Base-by-base conservation (phyloP, 2,329 filamentous ascomycete genomes). In the Botrytis fabae region DNA sequence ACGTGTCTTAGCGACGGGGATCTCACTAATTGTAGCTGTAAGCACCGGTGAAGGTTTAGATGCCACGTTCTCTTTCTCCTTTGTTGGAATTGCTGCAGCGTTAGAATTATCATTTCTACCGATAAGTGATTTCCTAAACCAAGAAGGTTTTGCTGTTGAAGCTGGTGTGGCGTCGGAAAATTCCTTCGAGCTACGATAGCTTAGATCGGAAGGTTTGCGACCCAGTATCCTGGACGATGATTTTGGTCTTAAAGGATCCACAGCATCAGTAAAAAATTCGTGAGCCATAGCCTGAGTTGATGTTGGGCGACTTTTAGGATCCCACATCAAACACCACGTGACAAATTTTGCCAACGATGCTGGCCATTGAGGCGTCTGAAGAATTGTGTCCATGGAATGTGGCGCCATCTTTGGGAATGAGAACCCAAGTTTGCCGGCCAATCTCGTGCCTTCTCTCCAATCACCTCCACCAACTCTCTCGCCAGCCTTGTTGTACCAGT, bases 391-490 rank as follows among this genome's bases (percentile, higher is more conserved):
- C 89, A 99, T 94, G 28, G 95, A 90, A 82, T 98, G 96, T 69
- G 96, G 96, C 35, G 96, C 95, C 96, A 99, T 98, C 90, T 96
- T 98, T 74, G 96, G 96, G 84, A 99, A 99, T 0, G 96, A 98
- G 83, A 99, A 99, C 72, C 96, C 96, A 76, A 99, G 88, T 86
- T 98, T 98, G 78, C 96, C 94, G 73, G 96, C 96, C 74, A 99
- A 86, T 75, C 94, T 89, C 63, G 94, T 94, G 73, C 96, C 96
- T 73, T 99, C 96, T 79, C 94, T 94, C 96, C 96, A 99, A 78
- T 99, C 96, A 79, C 96, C 96, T 80, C 96, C 96, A 72, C 96
- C 96, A 42, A 99, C 93, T 77, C 91, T 92, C 40, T 87, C 86
- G 38, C 95, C 95, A 8, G 93, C 87, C 83, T 98, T 98, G 86